A percentile compares a stretch with the other conserved stretches of the same genome.
Conservation (phyloP, 345 rosid genomes). For the Garcia nutans region DNA sequence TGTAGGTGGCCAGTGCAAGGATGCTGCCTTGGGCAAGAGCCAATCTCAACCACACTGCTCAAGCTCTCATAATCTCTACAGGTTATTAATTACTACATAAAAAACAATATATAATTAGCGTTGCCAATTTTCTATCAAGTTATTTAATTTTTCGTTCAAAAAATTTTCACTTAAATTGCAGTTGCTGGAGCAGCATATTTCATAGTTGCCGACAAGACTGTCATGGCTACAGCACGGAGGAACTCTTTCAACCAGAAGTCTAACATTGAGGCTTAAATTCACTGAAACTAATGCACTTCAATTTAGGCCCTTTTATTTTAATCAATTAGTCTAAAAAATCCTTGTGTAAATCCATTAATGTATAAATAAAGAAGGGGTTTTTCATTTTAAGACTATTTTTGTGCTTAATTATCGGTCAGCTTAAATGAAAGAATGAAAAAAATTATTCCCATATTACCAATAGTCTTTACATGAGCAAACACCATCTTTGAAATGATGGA, state of each 20-base stretch:
- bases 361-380: slow-evolving; percentile 17
- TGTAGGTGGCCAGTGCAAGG: slow-evolving; percentile 69
- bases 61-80: slow-evolving; percentile 84
- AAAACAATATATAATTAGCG: background rate
- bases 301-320: slow-evolving; percentile 5
- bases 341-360: slow-evolving; percentile 17
- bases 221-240: slow-evolving; percentile 72
- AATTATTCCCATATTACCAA: slow-evolving; percentile 43
- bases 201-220: slow-evolving; percentile 93
- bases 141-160: background rate
- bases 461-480: slow-evolving; percentile 72
- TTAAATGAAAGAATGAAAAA: background rate
- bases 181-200: slow-evolving; percentile 91
- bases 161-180: slow-evolving; percentile 18
- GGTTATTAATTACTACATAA: slow-evolving; percentile 26
- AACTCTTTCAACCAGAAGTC: slow-evolving; percentile 54
- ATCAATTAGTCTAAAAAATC: background rate
- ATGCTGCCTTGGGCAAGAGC: slow-evolving; percentile 87
- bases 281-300: background rate
- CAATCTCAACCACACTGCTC: slow-evolving; percentile 86
- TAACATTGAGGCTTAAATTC: slow-evolving; percentile 28
- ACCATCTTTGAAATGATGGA: slow-evolving; percentile 77
- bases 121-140: background rate
- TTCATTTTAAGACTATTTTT: slow-evolving; percentile 13
- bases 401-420: background rate